A percentile compares a stretch with the other conserved stretches of the same genome.
Evolutionary conservation across 2,329 filamentous ascomycete species (phyloP).

Genomic region (Fusarium continuum): DNA sequence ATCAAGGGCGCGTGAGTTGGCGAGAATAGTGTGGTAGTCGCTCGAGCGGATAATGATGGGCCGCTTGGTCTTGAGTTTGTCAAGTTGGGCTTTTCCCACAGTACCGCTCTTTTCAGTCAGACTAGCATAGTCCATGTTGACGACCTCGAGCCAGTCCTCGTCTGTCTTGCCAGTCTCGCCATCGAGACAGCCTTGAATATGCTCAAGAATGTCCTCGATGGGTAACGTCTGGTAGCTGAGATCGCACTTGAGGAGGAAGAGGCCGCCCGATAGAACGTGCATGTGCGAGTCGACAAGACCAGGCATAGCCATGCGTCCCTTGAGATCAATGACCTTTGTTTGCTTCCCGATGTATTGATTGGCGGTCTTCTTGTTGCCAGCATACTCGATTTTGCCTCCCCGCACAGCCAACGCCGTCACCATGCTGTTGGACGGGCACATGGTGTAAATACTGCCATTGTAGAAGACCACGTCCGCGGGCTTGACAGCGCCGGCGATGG

Average conservation of each 20-base stretch:
- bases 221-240: constrained; percentile 42
- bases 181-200: constrained; percentile 41
- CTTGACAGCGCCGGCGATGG: constrained; percentile 1
- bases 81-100: constrained; percentile 35
- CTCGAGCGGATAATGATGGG: constrained; percentile 39
- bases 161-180: constrained; percentile 34
- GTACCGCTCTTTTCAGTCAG: constrained; percentile 33
- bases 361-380: constrained; percentile 29
- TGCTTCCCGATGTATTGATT: constrained; percentile 37
- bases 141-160: constrained; percentile 41
- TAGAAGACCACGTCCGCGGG: constrained; percentile 39
- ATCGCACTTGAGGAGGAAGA: constrained; percentile 41
- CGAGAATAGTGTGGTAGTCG: constrained; percentile 39
- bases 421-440: constrained; percentile 22
- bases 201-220: constrained; percentile 24
- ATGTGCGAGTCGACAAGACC: constrained; percentile 44
- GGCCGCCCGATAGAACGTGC: constrained; percentile 39
- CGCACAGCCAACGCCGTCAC: constrained; percentile 35
- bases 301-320: constrained; percentile 45
- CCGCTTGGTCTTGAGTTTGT: constrained; percentile 35
- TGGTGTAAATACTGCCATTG: constrained; percentile 44
- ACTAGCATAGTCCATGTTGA: constrained; percentile 40
- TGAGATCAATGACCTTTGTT: constrained; percentile 40
- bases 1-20: constrained; percentile 39
- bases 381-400: constrained; percentile 34